Conservation (phyloP, 352 stramenopile species). For the Globisporangium carolinianum region DNA sequence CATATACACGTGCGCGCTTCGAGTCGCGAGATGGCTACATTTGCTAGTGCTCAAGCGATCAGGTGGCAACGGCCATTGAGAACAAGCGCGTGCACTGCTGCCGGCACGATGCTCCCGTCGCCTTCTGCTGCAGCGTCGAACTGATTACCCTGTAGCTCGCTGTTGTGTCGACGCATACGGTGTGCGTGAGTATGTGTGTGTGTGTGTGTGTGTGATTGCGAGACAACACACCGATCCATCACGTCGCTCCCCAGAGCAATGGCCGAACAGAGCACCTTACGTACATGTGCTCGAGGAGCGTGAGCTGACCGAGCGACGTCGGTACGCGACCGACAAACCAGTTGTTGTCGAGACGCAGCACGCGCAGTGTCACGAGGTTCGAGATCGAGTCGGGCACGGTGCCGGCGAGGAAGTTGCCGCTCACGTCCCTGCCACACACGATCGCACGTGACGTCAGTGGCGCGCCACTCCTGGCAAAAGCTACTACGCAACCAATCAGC, state of each 20-base stretch:
- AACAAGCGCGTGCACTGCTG: slow-evolving; percentile 33
- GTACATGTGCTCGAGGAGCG: slow-evolving; percentile 49
- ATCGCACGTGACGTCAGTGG: not conserved
- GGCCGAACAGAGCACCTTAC: slow-evolving; percentile 2
- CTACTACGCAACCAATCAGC: too few relatives aligned
- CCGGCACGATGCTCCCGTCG: slow-evolving; percentile 23
- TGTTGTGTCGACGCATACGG: slow-evolving; percentile 8
- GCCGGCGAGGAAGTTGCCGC: slow-evolving; percentile 59
- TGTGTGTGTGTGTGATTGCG: too few relatives aligned
- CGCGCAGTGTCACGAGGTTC: slow-evolving; percentile 20
- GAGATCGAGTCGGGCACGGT: slow-evolving; percentile 40
- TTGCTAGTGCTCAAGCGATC: slow-evolving; percentile 2
- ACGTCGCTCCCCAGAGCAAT: too few relatives aligned
- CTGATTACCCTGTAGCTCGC: slow-evolving; percentile 47
- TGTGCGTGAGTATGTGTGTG: not conserved
- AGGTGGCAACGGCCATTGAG: slow-evolving; percentile 30
- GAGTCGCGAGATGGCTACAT: too few relatives aligned
- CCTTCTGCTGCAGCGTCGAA: slow-evolving; percentile 26
- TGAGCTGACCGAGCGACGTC: slow-evolving; percentile 28
- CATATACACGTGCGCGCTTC: too few relatives aligned
- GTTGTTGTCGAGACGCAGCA: slow-evolving; percentile 56
- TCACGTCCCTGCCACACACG: slow-evolving; percentile 37
- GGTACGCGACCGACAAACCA: slow-evolving; percentile 38
- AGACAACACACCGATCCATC: too few relatives aligned
- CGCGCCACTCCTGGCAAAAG: not conserved